These are phyloP conservation scores for Botrytis fabae DNA, from an alignment of 2,329 filamentous ascomycete species.

Conservation along the genomic window DNA sequence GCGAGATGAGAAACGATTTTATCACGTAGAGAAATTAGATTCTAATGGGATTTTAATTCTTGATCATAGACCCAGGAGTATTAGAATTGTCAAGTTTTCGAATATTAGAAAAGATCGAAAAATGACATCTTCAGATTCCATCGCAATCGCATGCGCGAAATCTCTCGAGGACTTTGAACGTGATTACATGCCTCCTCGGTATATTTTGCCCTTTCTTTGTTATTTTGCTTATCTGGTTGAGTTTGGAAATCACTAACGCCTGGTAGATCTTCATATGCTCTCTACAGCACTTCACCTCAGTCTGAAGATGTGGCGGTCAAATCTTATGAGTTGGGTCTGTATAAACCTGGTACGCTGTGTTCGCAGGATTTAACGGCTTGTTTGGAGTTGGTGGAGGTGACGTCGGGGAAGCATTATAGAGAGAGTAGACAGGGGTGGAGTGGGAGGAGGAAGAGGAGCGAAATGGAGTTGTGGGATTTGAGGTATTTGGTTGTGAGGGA, in stretches of 20 bases:
- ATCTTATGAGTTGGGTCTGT: conserved; percentile 49
- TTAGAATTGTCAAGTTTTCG: neutral
- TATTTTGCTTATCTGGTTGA: neutral
- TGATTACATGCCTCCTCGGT: conserved; percentile 49
- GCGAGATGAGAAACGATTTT: neutral
- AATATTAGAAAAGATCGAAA: neutral
- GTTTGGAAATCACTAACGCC: conserved; percentile 24
- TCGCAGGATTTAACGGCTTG: conserved; percentile 53
- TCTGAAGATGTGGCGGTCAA: conserved; percentile 36
- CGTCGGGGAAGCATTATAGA: conserved; percentile 65
- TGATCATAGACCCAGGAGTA: neutral
- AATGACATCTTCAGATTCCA: conserved; percentile 27
- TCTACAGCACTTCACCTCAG: neutral
- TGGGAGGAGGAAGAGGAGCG: conserved; percentile 56
- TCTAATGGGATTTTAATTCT: neutral
- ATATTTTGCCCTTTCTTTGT: neutral
- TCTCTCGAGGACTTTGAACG: conserved; percentile 50
- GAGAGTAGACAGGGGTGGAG: conserved; percentile 64
- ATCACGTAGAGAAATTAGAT: too few relatives aligned
- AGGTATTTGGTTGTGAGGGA: conserved; percentile 64
- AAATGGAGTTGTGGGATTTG: conserved; percentile 69
- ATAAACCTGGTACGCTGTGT: conserved; percentile 44
- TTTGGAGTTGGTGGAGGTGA: conserved; percentile 59
- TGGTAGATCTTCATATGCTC: neutral
- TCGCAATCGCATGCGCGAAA: conserved; percentile 52